Evolutionary conservation across 352 stramenopile genomes (phyloP).

Genomic region (Phytopythium cucurbitacearum): DNA sequence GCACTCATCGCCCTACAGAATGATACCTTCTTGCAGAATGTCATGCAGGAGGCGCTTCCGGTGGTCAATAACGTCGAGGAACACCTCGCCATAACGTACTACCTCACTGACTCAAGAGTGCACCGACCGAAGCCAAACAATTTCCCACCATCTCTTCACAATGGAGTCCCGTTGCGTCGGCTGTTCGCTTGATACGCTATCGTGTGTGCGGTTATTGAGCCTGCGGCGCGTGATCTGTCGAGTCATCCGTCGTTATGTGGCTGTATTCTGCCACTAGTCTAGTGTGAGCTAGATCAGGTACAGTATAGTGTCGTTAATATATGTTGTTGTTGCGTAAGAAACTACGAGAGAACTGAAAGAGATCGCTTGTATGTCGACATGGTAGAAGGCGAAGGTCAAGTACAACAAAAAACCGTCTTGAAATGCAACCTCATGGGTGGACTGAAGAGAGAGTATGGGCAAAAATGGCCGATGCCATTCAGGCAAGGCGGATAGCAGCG

Average conservation of each 20-base stretch:
- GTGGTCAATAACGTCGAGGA: conserved; percentile 18
- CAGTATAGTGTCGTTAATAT: too few species aligned
- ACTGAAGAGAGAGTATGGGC: too few species aligned
- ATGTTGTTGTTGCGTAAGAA: too few species aligned
- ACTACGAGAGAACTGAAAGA: too few species aligned
- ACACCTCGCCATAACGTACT: conserved; percentile 14
- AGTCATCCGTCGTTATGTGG: neutral
- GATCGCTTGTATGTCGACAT: too few species aligned
- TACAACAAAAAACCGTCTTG: too few species aligned
- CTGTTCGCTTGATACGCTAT: conserved; percentile 20
- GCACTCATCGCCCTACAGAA: conserved; percentile 9
- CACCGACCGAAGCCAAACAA: conserved; percentile 12
- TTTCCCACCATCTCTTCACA: conserved; percentile 11
- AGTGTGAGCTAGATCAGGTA: too few species aligned
- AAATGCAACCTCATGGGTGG: too few species aligned
- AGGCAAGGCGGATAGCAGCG: too few species aligned
- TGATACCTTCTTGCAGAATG: conserved; percentile 21
- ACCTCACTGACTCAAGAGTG: conserved; percentile 17
- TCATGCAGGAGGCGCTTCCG: conserved; percentile 15
- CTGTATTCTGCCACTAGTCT: neutral
- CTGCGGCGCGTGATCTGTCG: conserved; percentile 3
- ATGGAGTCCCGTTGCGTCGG: conserved; percentile 15
- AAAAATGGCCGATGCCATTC: too few species aligned
- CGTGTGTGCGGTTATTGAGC: conserved; percentile 6
- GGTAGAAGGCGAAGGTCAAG: too few species aligned